phyloP scores from a whole-genome alignment of 2,329 filamentous ascomycete species.

The Drechmeria coniospora region DNA sequence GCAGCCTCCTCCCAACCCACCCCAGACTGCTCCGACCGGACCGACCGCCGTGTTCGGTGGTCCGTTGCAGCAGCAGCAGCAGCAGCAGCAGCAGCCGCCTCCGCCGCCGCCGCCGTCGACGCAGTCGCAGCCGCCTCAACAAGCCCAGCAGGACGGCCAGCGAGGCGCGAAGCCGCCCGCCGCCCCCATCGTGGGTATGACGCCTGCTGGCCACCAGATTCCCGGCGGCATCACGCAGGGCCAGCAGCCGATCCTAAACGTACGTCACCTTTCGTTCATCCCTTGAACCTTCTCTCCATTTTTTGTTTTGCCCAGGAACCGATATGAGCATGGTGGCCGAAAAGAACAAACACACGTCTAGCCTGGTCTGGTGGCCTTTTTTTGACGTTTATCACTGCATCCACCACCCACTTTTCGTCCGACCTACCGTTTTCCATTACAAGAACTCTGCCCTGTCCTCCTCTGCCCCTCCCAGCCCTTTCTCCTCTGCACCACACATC shows the following conservation, averaged over 20 bases:
- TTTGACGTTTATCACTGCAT: no score
- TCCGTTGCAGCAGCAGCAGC: conserved; percentile 36
- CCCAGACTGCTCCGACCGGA: conserved; percentile 43
- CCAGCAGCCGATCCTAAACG: conserved; percentile 33
- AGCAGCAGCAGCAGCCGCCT: neutral
- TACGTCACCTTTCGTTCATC: conserved; percentile 19
- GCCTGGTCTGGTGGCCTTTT: no score
- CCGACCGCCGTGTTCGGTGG: conserved; percentile 54
- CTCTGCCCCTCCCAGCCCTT: no score
- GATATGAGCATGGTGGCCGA: no score
- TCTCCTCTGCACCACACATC: no score
- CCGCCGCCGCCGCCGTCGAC: neutral
- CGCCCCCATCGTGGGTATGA: conserved; percentile 33
- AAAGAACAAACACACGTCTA: no score
- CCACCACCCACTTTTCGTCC: no score
- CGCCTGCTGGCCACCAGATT: conserved; percentile 20
- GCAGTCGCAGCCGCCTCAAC: conserved; percentile 13
- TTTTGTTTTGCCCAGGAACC: no score
- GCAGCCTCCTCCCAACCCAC: conserved; percentile 31
- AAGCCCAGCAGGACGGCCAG: conserved; percentile 45
- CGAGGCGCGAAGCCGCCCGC: conserved; percentile 27
- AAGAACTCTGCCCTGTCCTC: no score
- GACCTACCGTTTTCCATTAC: no score
- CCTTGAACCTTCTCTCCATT: conserved; percentile 1
- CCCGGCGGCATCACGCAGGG: conserved; percentile 24